Evolutionary conservation across 2,329 filamentous ascomycete genomes (phyloP).

Genomic region (Aspergillus oerlinghausenensis): DNA sequence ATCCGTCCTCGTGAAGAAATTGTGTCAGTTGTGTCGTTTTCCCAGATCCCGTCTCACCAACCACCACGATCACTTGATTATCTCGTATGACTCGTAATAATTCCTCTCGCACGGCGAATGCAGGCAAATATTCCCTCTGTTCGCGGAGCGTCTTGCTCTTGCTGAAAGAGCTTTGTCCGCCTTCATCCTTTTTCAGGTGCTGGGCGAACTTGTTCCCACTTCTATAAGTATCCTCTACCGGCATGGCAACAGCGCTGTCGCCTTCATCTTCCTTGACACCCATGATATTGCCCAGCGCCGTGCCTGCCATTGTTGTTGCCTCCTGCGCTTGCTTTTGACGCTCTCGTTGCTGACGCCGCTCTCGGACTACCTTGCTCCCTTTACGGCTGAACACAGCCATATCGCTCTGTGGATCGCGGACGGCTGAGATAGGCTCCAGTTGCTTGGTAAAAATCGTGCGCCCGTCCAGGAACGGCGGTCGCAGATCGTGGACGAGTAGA

Average conservation of each 20-base stretch:
- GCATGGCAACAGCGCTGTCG: slow-evolving; percentile 77
- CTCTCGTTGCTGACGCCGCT: slow-evolving; percentile 86
- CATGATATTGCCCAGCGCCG: slow-evolving; percentile 89
- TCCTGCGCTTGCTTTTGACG: slow-evolving; percentile 91
- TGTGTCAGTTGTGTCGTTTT: slow-evolving; percentile 98
- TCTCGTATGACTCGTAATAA: slow-evolving; percentile 86
- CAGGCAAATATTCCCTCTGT: slow-evolving; percentile 87
- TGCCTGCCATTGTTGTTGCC: slow-evolving; percentile 88
- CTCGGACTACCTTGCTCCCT: slow-evolving; percentile 87
- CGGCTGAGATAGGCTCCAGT: slow-evolving; percentile 86
- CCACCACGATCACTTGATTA: slow-evolving; percentile 94
- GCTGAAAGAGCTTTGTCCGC: slow-evolving; percentile 82
- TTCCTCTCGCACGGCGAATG: slow-evolving; percentile 94
- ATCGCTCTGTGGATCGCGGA: slow-evolving; percentile 90
- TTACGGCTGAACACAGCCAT: slow-evolving; percentile 98
- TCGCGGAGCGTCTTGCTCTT: slow-evolving; percentile 85
- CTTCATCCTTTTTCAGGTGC: slow-evolving; percentile 81
- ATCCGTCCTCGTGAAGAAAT: slow-evolving; percentile 93
- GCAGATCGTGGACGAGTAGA: slow-evolving; percentile 85
- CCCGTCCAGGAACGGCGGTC: slow-evolving; percentile 91
- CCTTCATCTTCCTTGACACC: slow-evolving; percentile 85
- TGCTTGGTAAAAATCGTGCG: slow-evolving; percentile 97
- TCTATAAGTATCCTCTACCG: slow-evolving; percentile 66
- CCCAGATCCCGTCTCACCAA: slow-evolving; percentile 94
- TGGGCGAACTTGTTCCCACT: slow-evolving; percentile 76